A percentile compares a stretch with the other conserved stretches of the same genome.
Evolutionary conservation across 768 basidiomycete species (phyloP).

Genomic region (Termitomyces sp.): DNA sequence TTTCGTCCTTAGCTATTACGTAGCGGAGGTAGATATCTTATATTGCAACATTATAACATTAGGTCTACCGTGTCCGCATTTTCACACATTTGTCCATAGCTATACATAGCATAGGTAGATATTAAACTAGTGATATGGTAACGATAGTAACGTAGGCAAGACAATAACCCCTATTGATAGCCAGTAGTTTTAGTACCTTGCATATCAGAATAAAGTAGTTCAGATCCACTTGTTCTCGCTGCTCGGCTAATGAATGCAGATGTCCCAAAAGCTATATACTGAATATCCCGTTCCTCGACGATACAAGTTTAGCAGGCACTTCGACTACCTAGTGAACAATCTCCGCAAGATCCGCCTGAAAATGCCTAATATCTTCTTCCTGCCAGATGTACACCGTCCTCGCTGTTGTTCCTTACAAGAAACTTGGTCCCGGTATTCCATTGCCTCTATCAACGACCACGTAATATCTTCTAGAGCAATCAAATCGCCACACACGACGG

Average conservation of each 20-base stretch:
- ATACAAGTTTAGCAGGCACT: background rate
- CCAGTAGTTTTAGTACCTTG: background rate
- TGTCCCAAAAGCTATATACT: background rate
- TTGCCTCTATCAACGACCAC: constrained; percentile 26
- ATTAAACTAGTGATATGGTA: too few relatives aligned
- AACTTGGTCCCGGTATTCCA: constrained; percentile 24
- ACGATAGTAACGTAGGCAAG: too few relatives aligned
- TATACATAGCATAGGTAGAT: too few relatives aligned
- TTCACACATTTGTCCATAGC: too few relatives aligned
- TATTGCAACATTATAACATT: too few relatives aligned
- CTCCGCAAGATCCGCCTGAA: constrained; percentile 8
- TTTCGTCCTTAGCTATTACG: too few relatives aligned
- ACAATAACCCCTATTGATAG: background rate
- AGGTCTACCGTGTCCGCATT: too few relatives aligned
- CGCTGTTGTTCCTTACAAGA: background rate
- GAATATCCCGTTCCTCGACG: background rate
- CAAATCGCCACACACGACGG: background rate
- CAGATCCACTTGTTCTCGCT: background rate
- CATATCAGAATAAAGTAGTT: background rate
- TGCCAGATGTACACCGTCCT: background rate
- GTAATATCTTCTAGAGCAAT: constrained; percentile 23
- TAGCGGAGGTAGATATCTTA: too few relatives aligned
- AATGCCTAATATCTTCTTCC: background rate
- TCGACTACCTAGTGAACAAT: constrained; percentile 6
- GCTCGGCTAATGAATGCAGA: background rate